Base-by-base conservation (phyloP, 2,329 filamentous ascomycete species). In the Aspergillus sp. region DNA sequence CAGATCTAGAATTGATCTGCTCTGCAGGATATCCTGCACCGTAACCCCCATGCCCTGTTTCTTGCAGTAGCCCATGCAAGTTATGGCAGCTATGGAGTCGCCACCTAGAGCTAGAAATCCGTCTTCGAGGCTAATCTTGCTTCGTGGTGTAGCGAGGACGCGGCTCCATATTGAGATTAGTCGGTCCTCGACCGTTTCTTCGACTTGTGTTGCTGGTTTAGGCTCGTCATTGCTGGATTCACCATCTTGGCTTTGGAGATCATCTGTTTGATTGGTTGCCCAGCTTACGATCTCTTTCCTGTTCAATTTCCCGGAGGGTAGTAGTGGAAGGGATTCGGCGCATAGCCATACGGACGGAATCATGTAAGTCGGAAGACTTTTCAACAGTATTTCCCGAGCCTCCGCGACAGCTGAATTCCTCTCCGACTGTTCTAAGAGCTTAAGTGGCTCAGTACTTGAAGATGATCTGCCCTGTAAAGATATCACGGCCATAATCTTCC, bases 1-100 rank as follows among this genome's bases (percentile, higher is more conserved):
- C 40, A 77, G 57, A 11, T 75, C 71, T 22, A 61, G 65, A 37
- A 82, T 78, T 1, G 79, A 81, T 57, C 77, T 79, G 66, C 76
- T 77, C 15, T 75, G 77, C 33, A 82, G 67, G 3, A 82, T 73
- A 22, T 81, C 77, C 60, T 80, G 79, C 11, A 82, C 78, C 11
- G 73, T 78, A 22, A 81, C 66, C 12, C 75, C 72, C 57, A 81
- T 69, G 1, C 77, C 77, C 37, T 70, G 67, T 63, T 79, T 79
- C 48, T 78, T 79, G 59, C 77, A 80, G 37, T 78, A 71, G 2
- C 76, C 76, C 57, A 79, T 74, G 40, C 79, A 79, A 48, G 79
- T 79, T 75, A 82, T 81, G 0, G 80, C 79, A 41, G 79, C 79
- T 54, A 81, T 80, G 0, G 78, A 80, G 56, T 82, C 79, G 51